These are phyloP conservation scores for Neonectria magnoliae DNA, from an alignment of 2,329 filamentous ascomycete genomes.

Conservation along the genomic window DNA sequence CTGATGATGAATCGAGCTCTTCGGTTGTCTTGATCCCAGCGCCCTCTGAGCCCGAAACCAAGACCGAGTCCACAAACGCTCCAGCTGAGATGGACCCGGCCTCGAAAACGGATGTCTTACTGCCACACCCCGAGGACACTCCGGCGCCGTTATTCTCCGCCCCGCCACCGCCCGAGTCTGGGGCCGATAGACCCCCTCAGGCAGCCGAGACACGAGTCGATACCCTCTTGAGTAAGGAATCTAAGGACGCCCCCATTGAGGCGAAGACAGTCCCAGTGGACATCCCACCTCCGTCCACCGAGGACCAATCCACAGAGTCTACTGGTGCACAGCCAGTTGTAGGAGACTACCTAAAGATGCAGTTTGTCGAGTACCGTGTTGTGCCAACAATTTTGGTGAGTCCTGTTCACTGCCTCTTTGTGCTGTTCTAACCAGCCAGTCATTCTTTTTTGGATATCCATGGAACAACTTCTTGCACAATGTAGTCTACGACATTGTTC, in stretches of 20 bases:
- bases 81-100: slow-evolving; percentile 24
- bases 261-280: slow-evolving; percentile 18
- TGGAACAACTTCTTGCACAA: slow-evolving; percentile 99
- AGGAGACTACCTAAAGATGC: slow-evolving; percentile 93
- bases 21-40: slow-evolving; percentile 34
- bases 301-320: slow-evolving; percentile 26
- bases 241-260: slow-evolving; percentile 14
- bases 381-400: slow-evolving; percentile 94
- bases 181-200: slow-evolving; percentile 38
- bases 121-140: slow-evolving; percentile 72
- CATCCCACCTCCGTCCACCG: slow-evolving; percentile 6
- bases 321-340: slow-evolving; percentile 74
- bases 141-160: slow-evolving; percentile 69
- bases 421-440: slow-evolving; percentile 59
- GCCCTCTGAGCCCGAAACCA: slow-evolving; percentile 38
- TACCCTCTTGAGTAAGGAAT: background rate
- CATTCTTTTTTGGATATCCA: slow-evolving; percentile 97
- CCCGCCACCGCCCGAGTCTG: slow-evolving; percentile 43
- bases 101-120: slow-evolving; percentile 46
- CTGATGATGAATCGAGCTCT: slow-evolving; percentile 35
- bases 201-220: slow-evolving; percentile 22
- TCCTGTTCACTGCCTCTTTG: background rate
- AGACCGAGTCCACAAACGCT: slow-evolving; percentile 21
- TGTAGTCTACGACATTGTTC: slow-evolving; percentile 97
- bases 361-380: slow-evolving; percentile 93